phyloP scores from a whole-genome alignment of 2,329 filamentous ascomycete genomes.

The Penicillium olsonii region DNA sequence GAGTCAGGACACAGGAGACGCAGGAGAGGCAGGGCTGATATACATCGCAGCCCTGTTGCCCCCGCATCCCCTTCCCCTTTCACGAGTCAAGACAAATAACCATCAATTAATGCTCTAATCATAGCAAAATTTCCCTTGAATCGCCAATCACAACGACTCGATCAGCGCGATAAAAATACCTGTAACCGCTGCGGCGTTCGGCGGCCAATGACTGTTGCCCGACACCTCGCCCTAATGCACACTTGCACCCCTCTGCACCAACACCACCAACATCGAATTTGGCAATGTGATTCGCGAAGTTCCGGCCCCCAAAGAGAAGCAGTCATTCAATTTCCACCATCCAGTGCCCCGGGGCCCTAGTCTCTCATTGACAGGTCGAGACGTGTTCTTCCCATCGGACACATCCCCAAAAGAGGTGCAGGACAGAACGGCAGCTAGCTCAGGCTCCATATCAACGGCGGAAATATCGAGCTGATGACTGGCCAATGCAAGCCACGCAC shows the following conservation, averaged over 20 bases:
- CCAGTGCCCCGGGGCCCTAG: constrained; percentile 8
- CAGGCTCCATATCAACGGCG: neutral
- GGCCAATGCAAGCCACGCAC: neutral
- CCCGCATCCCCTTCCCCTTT: constrained; percentile 14
- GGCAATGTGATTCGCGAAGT: neutral
- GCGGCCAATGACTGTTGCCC: constrained; percentile 15
- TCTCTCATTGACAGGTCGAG: constrained; percentile 16
- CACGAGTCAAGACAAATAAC: constrained; percentile 10
- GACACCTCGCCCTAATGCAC: neutral
- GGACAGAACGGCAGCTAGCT: neutral
- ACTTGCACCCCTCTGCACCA: constrained; percentile 15
- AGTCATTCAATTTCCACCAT: constrained; percentile 11
- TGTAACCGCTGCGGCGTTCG: constrained; percentile 26
- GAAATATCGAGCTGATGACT: constrained; percentile 2
- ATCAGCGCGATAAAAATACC: constrained; percentile 16
- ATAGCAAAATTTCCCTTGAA: constrained; percentile 14
- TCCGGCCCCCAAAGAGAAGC: constrained; percentile 2
- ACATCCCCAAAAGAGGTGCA: neutral
- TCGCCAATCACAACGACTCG: constrained; percentile 14
- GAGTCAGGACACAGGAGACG: no score
- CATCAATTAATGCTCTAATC: constrained; percentile 23
- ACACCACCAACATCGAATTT: constrained; percentile 9
- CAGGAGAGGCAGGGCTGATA: constrained; percentile 23
- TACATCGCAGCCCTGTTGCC: constrained; percentile 16
- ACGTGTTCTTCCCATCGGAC: constrained; percentile 1